Percentiles rank a stretch among this genome's conserved stretches.
Conservation (phyloP, 495 filamentous ascomycete genomes). For the Parachaetomium inaequale region DNA sequence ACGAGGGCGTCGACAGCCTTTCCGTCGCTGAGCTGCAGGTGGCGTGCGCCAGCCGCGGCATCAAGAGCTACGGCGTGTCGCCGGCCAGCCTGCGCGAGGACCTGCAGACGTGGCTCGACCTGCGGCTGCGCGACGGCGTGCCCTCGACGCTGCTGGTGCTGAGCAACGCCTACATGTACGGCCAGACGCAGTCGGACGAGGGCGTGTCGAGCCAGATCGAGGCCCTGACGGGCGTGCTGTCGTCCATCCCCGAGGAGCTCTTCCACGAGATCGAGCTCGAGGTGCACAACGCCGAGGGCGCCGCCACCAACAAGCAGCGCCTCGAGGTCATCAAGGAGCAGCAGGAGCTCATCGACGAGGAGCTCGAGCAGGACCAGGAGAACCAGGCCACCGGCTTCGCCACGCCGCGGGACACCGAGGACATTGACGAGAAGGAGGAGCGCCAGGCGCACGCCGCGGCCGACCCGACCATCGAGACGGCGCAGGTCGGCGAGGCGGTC, state of each 20-base stretch:
- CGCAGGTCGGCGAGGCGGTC: slow-evolving; percentile 42
- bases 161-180: slow-evolving; percentile 97
- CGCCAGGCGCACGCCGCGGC: slow-evolving; percentile 38
- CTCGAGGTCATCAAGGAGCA: slow-evolving; percentile 99
- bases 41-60: slow-evolving; percentile 83
- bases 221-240: slow-evolving; percentile 84
- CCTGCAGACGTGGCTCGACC: slow-evolving; percentile 89
- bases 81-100: slow-evolving; percentile 86
- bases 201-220: slow-evolving; percentile 91
- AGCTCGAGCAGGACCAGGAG: slow-evolving; percentile 84
- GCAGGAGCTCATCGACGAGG: slow-evolving; percentile 95
- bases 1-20: slow-evolving; percentile 88
- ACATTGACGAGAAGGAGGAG: slow-evolving; percentile 66
- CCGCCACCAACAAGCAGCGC: slow-evolving; percentile 97
- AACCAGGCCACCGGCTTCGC: slow-evolving; percentile 64
- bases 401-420: slow-evolving; percentile 79
- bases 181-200: slow-evolving; percentile 65
- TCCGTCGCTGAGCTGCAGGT: slow-evolving; percentile 91
- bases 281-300: slow-evolving; percentile 94
- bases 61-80: slow-evolving; percentile 86
- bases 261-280: slow-evolving; percentile 99
- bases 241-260: slow-evolving; percentile 93
- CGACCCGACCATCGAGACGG: slow-evolving; percentile 36
- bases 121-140: slow-evolving; percentile 86
- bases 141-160: slow-evolving; percentile 93